Conservation (phyloP, 2,329 filamentous ascomycete species). For the Aspergillus vadensis region DNA sequence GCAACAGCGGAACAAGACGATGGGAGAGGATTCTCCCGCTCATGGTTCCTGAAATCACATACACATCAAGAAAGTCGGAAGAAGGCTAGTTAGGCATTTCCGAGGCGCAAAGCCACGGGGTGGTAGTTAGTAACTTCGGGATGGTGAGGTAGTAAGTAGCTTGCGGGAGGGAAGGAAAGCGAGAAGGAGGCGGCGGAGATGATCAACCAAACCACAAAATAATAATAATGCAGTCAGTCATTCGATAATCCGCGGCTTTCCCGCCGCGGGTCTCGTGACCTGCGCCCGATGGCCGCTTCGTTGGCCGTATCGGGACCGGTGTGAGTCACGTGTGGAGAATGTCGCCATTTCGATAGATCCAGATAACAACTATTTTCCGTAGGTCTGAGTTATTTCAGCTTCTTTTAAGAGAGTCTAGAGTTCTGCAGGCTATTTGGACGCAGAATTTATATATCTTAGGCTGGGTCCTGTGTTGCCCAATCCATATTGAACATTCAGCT, state of each 20-base stretch:
- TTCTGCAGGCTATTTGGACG: not conserved
- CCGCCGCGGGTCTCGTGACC: constrained; percentile 31
- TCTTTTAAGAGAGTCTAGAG: not conserved
- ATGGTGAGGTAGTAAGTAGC: constrained; percentile 4
- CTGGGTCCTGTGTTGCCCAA: not conserved
- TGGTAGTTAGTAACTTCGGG: constrained; percentile 6
- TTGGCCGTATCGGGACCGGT: constrained; percentile 25
- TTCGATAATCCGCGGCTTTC: not conserved
- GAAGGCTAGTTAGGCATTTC: constrained; percentile 23
- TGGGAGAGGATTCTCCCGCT: constrained; percentile 75
- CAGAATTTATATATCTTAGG: not conserved
- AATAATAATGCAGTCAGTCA: constrained; percentile 8
- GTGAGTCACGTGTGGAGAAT: constrained; percentile 35
- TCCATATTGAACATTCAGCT: not conserved
- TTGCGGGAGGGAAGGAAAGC: constrained; percentile 2
- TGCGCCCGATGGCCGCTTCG: constrained; percentile 36
- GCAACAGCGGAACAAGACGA: constrained; percentile 67
- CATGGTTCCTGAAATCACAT: constrained; percentile 55
- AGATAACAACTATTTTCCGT: not conserved
- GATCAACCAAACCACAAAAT: not conserved
- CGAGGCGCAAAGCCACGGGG: constrained; percentile 19
- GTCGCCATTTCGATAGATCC: constrained; percentile 3
- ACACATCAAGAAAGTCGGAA: constrained; percentile 24
- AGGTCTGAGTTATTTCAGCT: not conserved
- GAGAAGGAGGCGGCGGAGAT: not conserved